A percentile compares a stretch with the other conserved stretches of the same genome.
phyloP scores from a whole-genome alignment of 2,329 filamentous ascomycete species.

The Aspergillus aculeatinus region DNA sequence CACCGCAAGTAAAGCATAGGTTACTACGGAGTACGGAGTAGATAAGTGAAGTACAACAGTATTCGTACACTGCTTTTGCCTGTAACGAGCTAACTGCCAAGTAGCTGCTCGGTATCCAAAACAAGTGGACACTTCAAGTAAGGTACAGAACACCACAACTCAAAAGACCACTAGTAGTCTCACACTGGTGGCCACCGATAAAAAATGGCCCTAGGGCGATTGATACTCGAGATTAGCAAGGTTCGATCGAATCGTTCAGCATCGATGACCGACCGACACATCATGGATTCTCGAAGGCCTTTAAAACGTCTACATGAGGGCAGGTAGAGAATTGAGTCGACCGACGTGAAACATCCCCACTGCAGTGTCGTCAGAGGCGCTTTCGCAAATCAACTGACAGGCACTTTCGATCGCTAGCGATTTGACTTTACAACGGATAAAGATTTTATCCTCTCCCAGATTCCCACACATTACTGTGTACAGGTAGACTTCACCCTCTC shows the following conservation, averaged over 20 bases:
- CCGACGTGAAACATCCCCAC: constrained; percentile 2
- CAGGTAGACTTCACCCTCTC: neutral
- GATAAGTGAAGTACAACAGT: too few relatives aligned
- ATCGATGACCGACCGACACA: neutral
- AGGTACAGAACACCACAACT: neutral
- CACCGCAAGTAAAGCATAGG: neutral
- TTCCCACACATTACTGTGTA: neutral
- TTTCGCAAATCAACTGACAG: neutral
- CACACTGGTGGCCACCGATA: too few relatives aligned
- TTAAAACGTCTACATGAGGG: neutral
- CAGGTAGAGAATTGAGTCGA: neutral
- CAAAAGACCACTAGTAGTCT: too few relatives aligned
- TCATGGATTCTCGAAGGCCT: neutral
- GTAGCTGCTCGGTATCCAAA: neutral
- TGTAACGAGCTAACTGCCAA: neutral
- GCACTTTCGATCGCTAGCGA: neutral
- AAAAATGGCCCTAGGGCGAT: neutral
- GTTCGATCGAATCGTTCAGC: neutral
- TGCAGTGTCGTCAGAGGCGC: constrained; percentile 7
- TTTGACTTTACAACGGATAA: neutral
- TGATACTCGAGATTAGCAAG: neutral
- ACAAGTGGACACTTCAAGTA: neutral
- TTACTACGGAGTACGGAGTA: neutral
- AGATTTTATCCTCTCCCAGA: neutral
- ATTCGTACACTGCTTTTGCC: neutral